A percentile compares a stretch with the other conserved stretches of the same genome.
These are phyloP conservation scores for Ceriops decandra DNA, from an alignment of 345 rosid species.

Conservation along the genomic window DNA sequence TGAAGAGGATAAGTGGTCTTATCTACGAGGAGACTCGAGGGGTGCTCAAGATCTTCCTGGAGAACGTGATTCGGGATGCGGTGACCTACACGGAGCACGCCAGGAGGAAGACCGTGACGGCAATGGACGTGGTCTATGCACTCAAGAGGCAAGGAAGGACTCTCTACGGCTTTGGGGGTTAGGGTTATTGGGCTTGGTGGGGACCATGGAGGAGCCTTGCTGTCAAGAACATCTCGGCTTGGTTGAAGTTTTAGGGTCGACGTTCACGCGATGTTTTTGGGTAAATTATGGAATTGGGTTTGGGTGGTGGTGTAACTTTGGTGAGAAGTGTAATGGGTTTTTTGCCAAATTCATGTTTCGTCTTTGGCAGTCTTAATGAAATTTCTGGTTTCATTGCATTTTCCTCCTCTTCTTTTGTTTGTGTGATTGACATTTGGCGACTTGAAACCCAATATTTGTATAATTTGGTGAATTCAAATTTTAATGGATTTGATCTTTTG, in stretches of 20 bases:
- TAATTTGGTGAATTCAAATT: too few relatives aligned
- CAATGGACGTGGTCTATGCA: slow-evolving; percentile 41
- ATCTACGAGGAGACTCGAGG: slow-evolving; percentile 42
- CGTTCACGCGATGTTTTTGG: neutral
- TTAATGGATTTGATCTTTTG: too few relatives aligned
- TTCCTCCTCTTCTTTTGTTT: too few relatives aligned
- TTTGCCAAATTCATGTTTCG: too few relatives aligned
- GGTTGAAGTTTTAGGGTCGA: too few relatives aligned
- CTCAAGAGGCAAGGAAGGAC: slow-evolving; percentile 43
- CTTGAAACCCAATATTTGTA: too few relatives aligned
- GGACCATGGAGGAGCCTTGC: slow-evolving; percentile 21
- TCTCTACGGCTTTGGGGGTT: slow-evolving; percentile 16
- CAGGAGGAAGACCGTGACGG: slow-evolving; percentile 40
- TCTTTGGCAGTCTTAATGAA: too few relatives aligned
- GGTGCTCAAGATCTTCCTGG: slow-evolving; percentile 37
- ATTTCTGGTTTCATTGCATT: too few relatives aligned
- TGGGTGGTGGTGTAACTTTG: neutral
- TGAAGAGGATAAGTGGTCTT: slow-evolving; percentile 38
- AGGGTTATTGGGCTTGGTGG: neutral
- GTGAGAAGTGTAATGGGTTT: neutral
- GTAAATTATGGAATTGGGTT: neutral
- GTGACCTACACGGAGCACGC: slow-evolving; percentile 45
- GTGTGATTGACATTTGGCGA: too few relatives aligned
- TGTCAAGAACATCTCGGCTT: slow-evolving; percentile 20
- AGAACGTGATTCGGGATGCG: slow-evolving; percentile 40